Evolutionary conservation across 768 basidiomycete species (phyloP), one percentile per base, ranked within the genome.

Genomic region (Multifurca ochricompacta): DNA sequence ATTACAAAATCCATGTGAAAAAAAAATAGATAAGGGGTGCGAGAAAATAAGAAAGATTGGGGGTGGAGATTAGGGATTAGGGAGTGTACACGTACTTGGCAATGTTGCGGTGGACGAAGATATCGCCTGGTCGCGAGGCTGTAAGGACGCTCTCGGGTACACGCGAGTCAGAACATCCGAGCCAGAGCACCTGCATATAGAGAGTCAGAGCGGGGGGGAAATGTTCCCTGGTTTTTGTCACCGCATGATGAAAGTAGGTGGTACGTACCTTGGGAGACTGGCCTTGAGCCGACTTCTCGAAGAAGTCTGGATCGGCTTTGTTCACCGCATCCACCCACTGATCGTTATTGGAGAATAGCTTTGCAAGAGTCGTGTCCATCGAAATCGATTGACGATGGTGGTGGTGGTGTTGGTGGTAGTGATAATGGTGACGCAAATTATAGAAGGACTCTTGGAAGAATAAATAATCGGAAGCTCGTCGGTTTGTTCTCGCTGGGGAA

Each of bases 21-120:
- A n/a, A n/a, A n/a, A n/a, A n/a, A n/a, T n/a, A n/a, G n/a, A n/a
- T n/a, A n/a, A n/a, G n/a, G n/a, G n/a, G n/a, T n/a, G n/a, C n/a
- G n/a, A n/a, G n/a, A n/a, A n/a, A n/a, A n/a, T n/a, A n/a, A n/a
- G 53, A 23, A 21, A 31, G 3, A 34, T 39, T 6, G 9, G 6
- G 9, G 13, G 25, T 14, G 21, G 14, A 11, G 40, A 25, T 16
- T 14, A 14, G 23, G 31, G 21, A 21, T 1, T 4, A 30, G 27
- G 28, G 6, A 18, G 6, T 10, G 37, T 32, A 51, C 41, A 69
- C 82, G 53, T 60, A 89, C 85, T 95, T 93, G 49, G 90, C 91
- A 60, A 94, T 83, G 68, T 93, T 93, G 43, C 91, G 74, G 68
- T 91, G 83, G 27, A 85, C 82, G 63, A 94, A 93, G 56, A 88